These are phyloP conservation scores for Sarocladium brachiariae DNA, from an alignment of 2,329 filamentous ascomycete genomes.

Conservation along the genomic window DNA sequence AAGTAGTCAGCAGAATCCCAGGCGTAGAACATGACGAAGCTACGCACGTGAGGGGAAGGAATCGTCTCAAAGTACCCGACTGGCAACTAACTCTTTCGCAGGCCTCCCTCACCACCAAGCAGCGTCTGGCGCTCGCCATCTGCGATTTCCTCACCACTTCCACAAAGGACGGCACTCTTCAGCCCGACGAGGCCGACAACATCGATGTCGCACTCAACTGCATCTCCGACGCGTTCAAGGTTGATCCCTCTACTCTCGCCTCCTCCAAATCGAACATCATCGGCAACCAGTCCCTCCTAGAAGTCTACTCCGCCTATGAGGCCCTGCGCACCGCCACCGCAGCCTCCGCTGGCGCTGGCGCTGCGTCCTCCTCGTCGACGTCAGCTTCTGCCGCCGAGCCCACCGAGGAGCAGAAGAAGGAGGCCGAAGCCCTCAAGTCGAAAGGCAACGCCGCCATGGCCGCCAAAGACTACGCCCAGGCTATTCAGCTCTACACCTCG, in stretches of 20 bases:
- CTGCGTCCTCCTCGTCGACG: constrained; percentile 21
- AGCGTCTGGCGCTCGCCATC: constrained; percentile 94
- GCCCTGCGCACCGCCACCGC: constrained; percentile 64
- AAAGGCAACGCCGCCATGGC: constrained; percentile 94
- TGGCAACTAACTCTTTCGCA: too few relatives aligned
- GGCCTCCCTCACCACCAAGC: constrained; percentile 45
- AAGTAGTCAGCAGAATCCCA: too few relatives aligned
- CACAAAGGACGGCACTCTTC: constrained; percentile 79
- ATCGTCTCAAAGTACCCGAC: too few relatives aligned
- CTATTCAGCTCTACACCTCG: constrained; percentile 82
- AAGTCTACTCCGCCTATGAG: constrained; percentile 94
- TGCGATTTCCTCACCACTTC: constrained; percentile 89
- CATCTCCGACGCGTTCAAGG: constrained; percentile 91
- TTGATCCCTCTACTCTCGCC: constrained; percentile 72
- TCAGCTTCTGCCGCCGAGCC: constrained; percentile 19
- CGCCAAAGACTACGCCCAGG: constrained; percentile 76
- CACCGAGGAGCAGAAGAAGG: constrained; percentile 58
- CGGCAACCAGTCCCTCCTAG: constrained; percentile 78
- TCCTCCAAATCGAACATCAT: constrained; percentile 30
- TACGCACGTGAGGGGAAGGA: too few relatives aligned
- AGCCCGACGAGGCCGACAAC: constrained; percentile 81
- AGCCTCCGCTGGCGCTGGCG: constrained; percentile 34
- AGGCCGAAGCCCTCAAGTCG: constrained; percentile 83
- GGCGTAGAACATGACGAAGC: too few relatives aligned
- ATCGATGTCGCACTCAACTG: constrained; percentile 93